Percentiles rank a stretch among this genome's conserved stretches.
Evolutionary conservation across 2,329 filamentous ascomycete genomes (phyloP).

Genomic region (Dactylellina parvicollis): DNA sequence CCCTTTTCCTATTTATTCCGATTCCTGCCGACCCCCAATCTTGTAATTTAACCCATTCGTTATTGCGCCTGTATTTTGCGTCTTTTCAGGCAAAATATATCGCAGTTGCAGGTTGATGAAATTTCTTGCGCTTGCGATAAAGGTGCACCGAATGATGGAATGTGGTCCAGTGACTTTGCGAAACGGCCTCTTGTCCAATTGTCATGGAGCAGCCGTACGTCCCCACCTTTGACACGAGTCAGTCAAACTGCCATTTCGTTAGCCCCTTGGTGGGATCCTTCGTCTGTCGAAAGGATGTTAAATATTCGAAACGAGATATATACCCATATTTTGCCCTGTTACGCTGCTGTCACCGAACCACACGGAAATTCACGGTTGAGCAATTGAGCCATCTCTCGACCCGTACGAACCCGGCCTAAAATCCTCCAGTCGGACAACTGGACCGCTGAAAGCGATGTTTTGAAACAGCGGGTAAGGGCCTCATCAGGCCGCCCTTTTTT

Average conservation of each 20-base stretch:
- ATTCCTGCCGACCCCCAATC: background rate
- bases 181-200: constrained; percentile 36
- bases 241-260: no score
- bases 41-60: constrained; percentile 17
- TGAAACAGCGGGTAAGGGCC: constrained; percentile 17
- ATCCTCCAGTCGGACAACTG: background rate
- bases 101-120: background rate
- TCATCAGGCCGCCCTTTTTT: constrained; percentile 32
- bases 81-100: constrained; percentile 14
- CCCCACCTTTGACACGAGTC: constrained; percentile 36
- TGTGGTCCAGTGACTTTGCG: constrained; percentile 12
- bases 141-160: constrained; percentile 27
- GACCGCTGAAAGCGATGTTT: constrained; percentile 3
- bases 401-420: constrained; percentile 24
- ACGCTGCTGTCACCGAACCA: background rate
- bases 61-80: constrained; percentile 11
- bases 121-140: constrained; percentile 21
- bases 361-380: background rate
- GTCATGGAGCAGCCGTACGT: background rate
- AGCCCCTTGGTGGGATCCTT: no score
- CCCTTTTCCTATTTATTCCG: constrained; percentile 2
- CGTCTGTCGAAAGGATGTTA: no score
- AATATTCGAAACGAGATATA: background rate
- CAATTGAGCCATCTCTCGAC: constrained; percentile 25
- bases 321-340: background rate